Evolutionary conservation across 1,284 basidiomycete genomes (phyloP), one percentile per base, ranked within the genome.

Genomic region (Cryptococcus sp.): DNA sequence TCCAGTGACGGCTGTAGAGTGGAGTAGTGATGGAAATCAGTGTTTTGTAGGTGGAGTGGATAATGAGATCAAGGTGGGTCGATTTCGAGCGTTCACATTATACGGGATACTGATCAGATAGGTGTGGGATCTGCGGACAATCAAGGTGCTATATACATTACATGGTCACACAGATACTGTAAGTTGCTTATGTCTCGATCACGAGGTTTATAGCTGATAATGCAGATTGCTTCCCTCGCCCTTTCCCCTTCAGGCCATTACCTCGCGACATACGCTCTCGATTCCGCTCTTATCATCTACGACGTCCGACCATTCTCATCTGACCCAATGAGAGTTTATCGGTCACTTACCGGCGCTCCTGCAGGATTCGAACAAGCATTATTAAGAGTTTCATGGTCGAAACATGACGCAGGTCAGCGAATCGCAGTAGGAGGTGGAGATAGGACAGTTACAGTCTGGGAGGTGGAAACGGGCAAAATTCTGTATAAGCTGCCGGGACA

Each of bases 401-500:
- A 68, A 55, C 71, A 76, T 52, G 78, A 79, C 58, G 66, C 72
- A 48, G 74, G 74, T 11, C 60, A 68, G 42, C 56, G 71, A 57
- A 77, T 80, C 43, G 79, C 79, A 4, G 77, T 71, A 0, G 80
- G 80, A 5, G 79, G 79, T 4, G 79, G 79, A 4, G 80, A 81
- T 63, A 61, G 80, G 53, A 75, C 74, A 0, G 90, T 96, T 36
- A 91, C 88, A 53, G 86, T 97, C 33, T 96, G 92, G 91, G 91
- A 95, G 30, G 89, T 92, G 2, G 89, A 94, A 64, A 90, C 83
- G 61, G 86, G 84, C 11, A 86, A 86, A 65, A 84, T 93, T 7
- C 71, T 87, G 64, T 95, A 94, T 80, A 94, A 95, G 83, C 81
- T 96, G 51, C 91, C 92, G 41, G 92, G 92, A 11, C 92, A 96